Base-by-base conservation (phyloP, 768 basidiomycete genomes). In the Boletus eberwhitei region DNA sequence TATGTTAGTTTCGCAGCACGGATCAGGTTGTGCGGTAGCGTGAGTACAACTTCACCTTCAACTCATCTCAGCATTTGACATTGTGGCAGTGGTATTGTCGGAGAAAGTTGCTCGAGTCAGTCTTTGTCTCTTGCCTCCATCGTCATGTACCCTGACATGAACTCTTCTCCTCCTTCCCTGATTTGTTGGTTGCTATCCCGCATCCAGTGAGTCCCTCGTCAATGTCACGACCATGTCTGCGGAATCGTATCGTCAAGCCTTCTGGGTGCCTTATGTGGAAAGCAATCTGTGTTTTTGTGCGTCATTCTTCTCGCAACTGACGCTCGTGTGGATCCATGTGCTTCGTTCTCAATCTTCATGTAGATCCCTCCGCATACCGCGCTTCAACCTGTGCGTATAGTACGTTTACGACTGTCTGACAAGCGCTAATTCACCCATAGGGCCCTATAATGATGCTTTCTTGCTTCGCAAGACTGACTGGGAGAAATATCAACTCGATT, bases 1-100 rank as follows among this genome's bases (percentile, higher is more conserved):
- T 83, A 76, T 58, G 50, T 51, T 2, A 84, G 83, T 13, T 86
- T 81, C 58, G 71, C 79, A 2, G 60, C 81, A 3, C 70, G 75
- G 26, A 53, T 78, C 24, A 73, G 79, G 36, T 43, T 84, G 9
- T 87, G 86, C 56, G 55, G 64, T 1, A 62, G 52, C 24, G 77
- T 78, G 40, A 53, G 75, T 69, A 4, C 38, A 5, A 17, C 5
- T 41, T 36, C 39, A 1, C n/a, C 6, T 19, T 7, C 0, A 9
- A 14, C 21, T 21, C 47, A 6, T 54, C 9, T 19, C 8, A 24
- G 13, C 24, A 2, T 39, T 6, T 55, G 19, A 55, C 37, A 26
- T 24, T 5, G 14, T 21, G 8, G 3, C 39, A 70, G 70, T 58
- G 55, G 54, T 29, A 59, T 42, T 70, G 69, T 51, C 50, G 54